Percentiles rank a stretch among this genome's conserved stretches.
Evolutionary conservation across 23 red algal species (phyloP).

Genomic region (Rhodosorus marinus): DNA sequence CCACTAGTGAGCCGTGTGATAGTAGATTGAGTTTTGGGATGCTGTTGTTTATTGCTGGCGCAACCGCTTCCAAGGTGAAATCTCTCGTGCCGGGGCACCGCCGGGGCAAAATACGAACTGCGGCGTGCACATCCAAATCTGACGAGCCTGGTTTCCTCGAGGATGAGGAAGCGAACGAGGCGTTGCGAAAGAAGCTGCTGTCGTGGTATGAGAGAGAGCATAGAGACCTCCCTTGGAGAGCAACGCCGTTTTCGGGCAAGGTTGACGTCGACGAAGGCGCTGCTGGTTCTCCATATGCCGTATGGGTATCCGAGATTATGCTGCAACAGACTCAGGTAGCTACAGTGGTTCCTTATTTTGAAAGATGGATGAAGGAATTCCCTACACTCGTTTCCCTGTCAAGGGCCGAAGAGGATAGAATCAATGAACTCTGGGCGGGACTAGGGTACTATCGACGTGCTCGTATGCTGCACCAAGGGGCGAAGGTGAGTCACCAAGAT

Average conservation of each 20-base stretch:
- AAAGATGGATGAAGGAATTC: constrained; percentile 56
- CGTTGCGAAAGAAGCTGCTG: neutral
- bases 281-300: constrained; percentile 45
- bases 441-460: constrained; percentile 92
- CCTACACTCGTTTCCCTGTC: constrained; percentile 43
- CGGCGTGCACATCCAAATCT: too few species aligned
- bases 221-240: constrained; percentile 5
- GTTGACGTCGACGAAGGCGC: neutral
- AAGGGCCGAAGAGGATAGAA: constrained; percentile 24
- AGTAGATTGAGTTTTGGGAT: too few species aligned
- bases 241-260: neutral
- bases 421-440: constrained; percentile 77
- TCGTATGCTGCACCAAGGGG: constrained; percentile 40
- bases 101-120: too few species aligned
- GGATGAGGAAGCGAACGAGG: too few species aligned
- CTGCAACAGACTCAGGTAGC: constrained; percentile 73
- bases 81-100: too few species aligned
- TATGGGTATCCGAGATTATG: constrained; percentile 97
- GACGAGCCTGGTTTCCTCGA: too few species aligned
- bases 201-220: constrained; percentile 5
- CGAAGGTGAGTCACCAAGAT: too few species aligned
- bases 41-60: too few species aligned
- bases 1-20: too few species aligned
- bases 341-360: constrained; percentile 49
- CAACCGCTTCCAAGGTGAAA: too few species aligned